Conservation (phyloP, 352 stramenopile species). For the Salisapilia sapeloensis region DNA sequence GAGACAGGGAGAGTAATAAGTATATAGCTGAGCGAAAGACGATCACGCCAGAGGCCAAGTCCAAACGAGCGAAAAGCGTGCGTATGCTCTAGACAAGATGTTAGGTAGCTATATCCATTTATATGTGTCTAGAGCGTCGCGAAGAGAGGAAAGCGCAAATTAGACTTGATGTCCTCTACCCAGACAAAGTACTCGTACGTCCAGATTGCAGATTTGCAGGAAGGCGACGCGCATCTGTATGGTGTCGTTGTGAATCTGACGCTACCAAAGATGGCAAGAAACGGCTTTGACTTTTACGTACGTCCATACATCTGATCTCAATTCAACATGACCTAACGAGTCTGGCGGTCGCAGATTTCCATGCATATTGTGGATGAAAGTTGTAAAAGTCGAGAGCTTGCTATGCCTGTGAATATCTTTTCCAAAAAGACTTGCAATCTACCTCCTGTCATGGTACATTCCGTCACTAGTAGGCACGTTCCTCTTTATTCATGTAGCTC, state of each 20-base stretch:
- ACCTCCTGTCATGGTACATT: neutral
- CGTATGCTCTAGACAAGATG: neutral
- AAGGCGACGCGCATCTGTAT: conserved; percentile 39
- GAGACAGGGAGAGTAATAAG: neutral
- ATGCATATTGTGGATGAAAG: conserved; percentile 51
- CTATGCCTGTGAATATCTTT: conserved; percentile 53
- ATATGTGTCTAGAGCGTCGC: neutral
- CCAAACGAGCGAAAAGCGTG: neutral
- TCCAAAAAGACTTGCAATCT: conserved; percentile 33
- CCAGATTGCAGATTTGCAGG: conserved; percentile 26
- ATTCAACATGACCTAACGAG: no score
- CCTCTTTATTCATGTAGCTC: neutral
- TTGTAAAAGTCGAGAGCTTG: conserved; percentile 21
- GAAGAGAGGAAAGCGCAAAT: neutral
- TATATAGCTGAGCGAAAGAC: neutral
- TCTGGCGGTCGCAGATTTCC: conserved; percentile 29
- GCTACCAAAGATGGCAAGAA: conserved; percentile 41
- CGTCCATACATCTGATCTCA: no score
- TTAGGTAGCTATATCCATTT: neutral
- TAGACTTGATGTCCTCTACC: neutral
- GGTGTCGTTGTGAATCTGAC: conserved; percentile 59
- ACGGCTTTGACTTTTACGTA: conserved; percentile 45
- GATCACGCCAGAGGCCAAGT: no score
- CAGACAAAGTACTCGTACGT: conserved; percentile 32
- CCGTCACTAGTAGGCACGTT: neutral